Base-by-base conservation (phyloP, 805 yeast species). In the Candida verbasci region DNA sequence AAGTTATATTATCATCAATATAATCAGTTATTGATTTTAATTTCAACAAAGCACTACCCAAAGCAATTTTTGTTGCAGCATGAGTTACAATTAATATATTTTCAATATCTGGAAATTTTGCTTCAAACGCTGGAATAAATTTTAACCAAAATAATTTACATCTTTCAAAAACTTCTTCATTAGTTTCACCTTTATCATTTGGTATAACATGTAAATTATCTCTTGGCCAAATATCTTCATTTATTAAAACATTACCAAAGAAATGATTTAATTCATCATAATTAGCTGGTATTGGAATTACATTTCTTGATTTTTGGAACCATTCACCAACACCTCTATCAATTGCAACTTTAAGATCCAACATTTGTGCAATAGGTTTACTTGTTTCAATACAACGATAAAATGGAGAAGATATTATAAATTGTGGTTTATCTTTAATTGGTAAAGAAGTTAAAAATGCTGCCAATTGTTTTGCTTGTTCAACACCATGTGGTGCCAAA, bases 321-420 rank as follows among this genome's bases (percentile, higher is more conserved):
- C 96, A 88, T 60, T 93, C 97, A 16, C 96, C 94, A 17, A 91
- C 69, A 1, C 97, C 97, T 36, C 80, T 62, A 49, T 93, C 98
- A 4, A 85, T 58, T 33, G 62, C 69, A 9, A 89, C 74, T 9
- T 78, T 76, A 24, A 84, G 47, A 4, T 70, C 78, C 11, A 87
- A 58, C 18, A 55, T 53, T 29, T 76, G 65, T 1, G 95, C 78
- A 10, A 81, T 68, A 2, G 95, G 95, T 9, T 71, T 60, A 6
- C 82, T 70, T 0, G 97, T 89, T 52, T 93, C 86, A 6, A 88
- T 65, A 56, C 97, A 93, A 40, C 97, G 68, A 55, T 86, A 88
- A 56, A 88, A 89, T 0, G 97, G 97, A 12, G 95, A 82, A 0
- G 83, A 60, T 44, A 87, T 72, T 9, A 93, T 72, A 40, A 82